These are phyloP conservation scores for Oryza punctata DNA, from an alignment of 176 grass and related monocot genomes.

Conservation along the genomic window DNA sequence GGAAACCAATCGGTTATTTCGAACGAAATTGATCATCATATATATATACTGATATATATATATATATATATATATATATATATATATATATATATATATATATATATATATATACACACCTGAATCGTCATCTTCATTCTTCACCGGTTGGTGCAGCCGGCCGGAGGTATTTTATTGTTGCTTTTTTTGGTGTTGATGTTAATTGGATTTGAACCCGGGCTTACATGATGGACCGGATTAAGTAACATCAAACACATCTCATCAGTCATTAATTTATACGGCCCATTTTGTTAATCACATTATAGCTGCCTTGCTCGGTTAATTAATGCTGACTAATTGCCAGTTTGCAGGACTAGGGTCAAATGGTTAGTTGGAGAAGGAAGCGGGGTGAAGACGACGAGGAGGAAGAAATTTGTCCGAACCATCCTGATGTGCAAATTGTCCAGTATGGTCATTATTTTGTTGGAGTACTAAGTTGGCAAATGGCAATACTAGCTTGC, in stretches of 20 bases:
- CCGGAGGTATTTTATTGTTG: not conserved
- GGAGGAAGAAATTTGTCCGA: not conserved
- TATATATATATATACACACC: too few relatives aligned
- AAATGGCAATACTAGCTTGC: not conserved
- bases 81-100: too few relatives aligned
- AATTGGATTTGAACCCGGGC: not conserved
- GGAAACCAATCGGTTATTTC: not conserved
- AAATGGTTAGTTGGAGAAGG: not conserved
- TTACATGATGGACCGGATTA: not conserved
- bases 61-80: too few relatives aligned
- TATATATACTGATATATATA: too few relatives aligned
- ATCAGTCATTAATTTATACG: not conserved
- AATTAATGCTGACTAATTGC: not conserved
- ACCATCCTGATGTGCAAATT: not conserved
- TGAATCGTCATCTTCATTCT: not conserved
- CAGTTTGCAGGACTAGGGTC: slow-evolving; percentile 19
- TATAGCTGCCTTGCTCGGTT: not conserved
- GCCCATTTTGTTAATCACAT: not conserved
- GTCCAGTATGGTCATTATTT: not conserved
- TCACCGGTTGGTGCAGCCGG: not conserved
- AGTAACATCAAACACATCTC: not conserved
- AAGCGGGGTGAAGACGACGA: not conserved
- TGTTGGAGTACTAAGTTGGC: too few relatives aligned
- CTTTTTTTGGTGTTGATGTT: not conserved
- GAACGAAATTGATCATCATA: not conserved